These are phyloP conservation scores for Jacaranda copaia DNA, from an alignment of 257 asterid species.

Conservation along the genomic window DNA sequence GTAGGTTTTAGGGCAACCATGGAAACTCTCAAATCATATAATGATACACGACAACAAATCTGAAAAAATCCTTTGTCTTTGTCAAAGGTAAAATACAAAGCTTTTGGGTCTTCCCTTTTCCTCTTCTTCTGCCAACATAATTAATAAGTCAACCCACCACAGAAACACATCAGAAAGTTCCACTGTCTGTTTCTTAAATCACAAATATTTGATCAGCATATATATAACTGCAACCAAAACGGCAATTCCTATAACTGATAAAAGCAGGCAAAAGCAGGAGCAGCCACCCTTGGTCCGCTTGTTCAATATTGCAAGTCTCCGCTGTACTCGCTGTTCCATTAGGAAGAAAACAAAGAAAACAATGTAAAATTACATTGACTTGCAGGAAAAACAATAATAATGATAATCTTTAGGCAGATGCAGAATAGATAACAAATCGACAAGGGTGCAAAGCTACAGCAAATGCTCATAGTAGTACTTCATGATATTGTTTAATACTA, in stretches of 20 bases:
- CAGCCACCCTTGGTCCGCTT: conserved; percentile 93
- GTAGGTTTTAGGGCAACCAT: too few relatives aligned
- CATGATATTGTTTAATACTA: background rate
- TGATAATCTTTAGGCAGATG: background rate
- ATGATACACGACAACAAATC: background rate
- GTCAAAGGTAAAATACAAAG: conserved; percentile 22
- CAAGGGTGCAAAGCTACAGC: background rate
- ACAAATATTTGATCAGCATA: conserved; percentile 78
- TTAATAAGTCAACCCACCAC: background rate
- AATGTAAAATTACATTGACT: background rate
- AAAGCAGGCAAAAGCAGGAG: conserved; percentile 78
- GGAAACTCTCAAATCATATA: background rate
- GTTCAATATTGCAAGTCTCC: conserved; percentile 76
- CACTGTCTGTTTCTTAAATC: conserved; percentile 28
- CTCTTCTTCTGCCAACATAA: conserved; percentile 25
- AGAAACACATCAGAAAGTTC: conserved; percentile 11
- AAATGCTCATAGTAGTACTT: background rate
- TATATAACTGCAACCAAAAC: conserved; percentile 66
- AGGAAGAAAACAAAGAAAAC: conserved; percentile 19
- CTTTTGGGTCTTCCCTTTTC: background rate
- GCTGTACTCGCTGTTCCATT: conserved; percentile 73
- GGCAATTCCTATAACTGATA: conserved; percentile 74
- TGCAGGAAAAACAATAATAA: background rate
- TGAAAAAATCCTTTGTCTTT: background rate
- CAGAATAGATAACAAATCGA: background rate